Conservation (phyloP, 495 filamentous ascomycete species). For the Cudoniella acicularis region DNA sequence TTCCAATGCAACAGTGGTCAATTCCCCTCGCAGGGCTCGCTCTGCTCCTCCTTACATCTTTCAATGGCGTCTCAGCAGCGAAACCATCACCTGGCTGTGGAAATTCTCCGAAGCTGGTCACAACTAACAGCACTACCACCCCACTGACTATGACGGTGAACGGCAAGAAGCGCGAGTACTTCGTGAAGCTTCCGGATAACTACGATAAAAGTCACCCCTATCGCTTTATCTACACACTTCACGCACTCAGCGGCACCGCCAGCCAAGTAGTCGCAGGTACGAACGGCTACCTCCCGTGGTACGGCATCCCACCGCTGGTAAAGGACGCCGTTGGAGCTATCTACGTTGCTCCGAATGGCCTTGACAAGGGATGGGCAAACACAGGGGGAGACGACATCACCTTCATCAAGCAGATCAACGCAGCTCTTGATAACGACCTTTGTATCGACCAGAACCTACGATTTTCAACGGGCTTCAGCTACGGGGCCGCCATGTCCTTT, state of each 20-base stretch:
- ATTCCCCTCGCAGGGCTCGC: neutral
- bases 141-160: conserved; percentile 1
- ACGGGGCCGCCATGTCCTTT: conserved; percentile 47
- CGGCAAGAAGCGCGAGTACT: conserved; percentile 26
- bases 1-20: neutral
- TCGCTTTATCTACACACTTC: conserved; percentile 38
- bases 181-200: conserved; percentile 34
- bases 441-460: conserved; percentile 41
- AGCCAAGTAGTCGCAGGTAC: conserved; percentile 33
- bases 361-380: conserved; percentile 44
- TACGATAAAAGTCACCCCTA: conserved; percentile 39
- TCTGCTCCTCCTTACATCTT: neutral
- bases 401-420: conserved; percentile 37
- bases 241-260: conserved; percentile 35
- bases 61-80: neutral
- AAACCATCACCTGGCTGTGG: conserved; percentile 1
- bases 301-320: conserved; percentile 35
- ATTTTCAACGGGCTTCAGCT: conserved; percentile 48
- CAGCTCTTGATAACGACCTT: conserved; percentile 36
- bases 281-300: conserved; percentile 25
- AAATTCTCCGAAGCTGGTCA: neutral
- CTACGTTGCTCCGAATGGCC: conserved; percentile 39
- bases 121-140: neutral
- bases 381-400: conserved; percentile 37
- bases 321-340: conserved; percentile 33